Percentiles rank a stretch among this genome's conserved stretches.
Evolutionary conservation across 805 yeast species (phyloP).

Genomic region (Kodamaea leandrae): DNA sequence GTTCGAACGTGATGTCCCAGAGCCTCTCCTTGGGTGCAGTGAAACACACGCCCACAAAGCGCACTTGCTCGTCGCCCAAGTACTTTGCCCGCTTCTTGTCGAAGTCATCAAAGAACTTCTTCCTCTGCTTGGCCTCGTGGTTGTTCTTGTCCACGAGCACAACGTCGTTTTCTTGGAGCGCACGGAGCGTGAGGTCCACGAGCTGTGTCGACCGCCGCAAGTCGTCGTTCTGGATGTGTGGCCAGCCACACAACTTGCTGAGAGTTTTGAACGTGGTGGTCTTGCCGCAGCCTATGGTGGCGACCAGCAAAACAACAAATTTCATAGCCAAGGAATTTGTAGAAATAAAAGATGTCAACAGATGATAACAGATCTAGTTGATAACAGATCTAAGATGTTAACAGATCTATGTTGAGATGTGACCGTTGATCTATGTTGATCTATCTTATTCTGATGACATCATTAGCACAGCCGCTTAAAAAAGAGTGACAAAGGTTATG

Average conservation of each 20-base stretch:
- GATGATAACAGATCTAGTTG: no score
- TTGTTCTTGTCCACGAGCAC: slow-evolving; percentile 83
- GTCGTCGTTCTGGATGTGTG: slow-evolving; percentile 81
- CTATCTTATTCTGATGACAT: no score
- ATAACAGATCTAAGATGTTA: no score
- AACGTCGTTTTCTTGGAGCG: slow-evolving; percentile 31
- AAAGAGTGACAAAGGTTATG: no score
- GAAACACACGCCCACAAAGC: slow-evolving; percentile 68
- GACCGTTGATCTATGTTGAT: no score
- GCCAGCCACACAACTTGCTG: slow-evolving; percentile 53
- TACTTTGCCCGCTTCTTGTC: slow-evolving; percentile 3
- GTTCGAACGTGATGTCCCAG: slow-evolving; percentile 51
- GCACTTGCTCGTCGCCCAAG: slow-evolving; percentile 33
- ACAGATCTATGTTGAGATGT: no score
- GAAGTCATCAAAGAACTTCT: slow-evolving; percentile 35
- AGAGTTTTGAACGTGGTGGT: slow-evolving; percentile 73
- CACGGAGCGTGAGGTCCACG: slow-evolving; percentile 17
- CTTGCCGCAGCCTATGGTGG: slow-evolving; percentile 93
- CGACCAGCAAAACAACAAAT: slow-evolving; percentile 72
- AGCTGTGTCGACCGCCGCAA: slow-evolving; percentile 43
- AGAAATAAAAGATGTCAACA: slow-evolving; percentile 10
- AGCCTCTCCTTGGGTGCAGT: slow-evolving; percentile 16
- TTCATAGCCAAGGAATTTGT: slow-evolving; percentile 45
- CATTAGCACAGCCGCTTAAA: no score
- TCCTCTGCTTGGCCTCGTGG: slow-evolving; percentile 51